Base-by-base conservation (phyloP, 495 filamentous ascomycete genomes). In the Aspergillus sparsus region DNA sequence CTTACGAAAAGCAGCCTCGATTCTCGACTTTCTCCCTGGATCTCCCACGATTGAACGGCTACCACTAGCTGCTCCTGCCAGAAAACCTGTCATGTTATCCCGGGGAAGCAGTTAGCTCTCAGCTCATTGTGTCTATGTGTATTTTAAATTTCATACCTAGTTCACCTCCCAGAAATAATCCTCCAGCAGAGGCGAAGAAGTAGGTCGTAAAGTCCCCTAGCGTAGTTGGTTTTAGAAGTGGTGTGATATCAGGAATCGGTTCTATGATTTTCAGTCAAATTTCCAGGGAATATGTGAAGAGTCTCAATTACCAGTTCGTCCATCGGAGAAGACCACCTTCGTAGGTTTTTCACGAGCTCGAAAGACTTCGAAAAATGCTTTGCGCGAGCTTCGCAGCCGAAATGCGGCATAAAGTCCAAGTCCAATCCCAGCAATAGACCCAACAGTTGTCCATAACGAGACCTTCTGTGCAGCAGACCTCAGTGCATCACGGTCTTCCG, bases 121-220 rank as follows among this genome's bases (percentile, higher is more conserved):
- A 12, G 16, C 7, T 31, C 2, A 4, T 7, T 3, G 46, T 8
- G 9, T 31, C 21, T 16, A 21, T 35, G 15, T 2, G n/a, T 6
- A 3, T 5, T 9, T 15, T 18, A 8, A 5, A 21, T 10, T 18
- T 21, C 68, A 42, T 70, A 77, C 75, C 75, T n/a, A 77, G 68
- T 68, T 89, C 87, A 21, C 87, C 87, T 33, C 87, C 86, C 10
- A 89, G 52, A 49, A 90, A 84, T 7, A 87, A 58, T 0, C 87
- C 86, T 41, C 85, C 86, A 2, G 78, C 59, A 12, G 79, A 77
- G 34, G 87, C 86, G 66, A 89, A 83, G 66, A 80, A 74, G 62
- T 87, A 88, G 0, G 87, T 84, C 11, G 83, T 83, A 34, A 84
- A 62, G 57, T 89, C 87, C 15, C 86, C 86, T 39, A 83, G 66